Evolutionary conservation across 768 basidiomycete species (phyloP).

Genomic region (Galerina sulciceps): DNA sequence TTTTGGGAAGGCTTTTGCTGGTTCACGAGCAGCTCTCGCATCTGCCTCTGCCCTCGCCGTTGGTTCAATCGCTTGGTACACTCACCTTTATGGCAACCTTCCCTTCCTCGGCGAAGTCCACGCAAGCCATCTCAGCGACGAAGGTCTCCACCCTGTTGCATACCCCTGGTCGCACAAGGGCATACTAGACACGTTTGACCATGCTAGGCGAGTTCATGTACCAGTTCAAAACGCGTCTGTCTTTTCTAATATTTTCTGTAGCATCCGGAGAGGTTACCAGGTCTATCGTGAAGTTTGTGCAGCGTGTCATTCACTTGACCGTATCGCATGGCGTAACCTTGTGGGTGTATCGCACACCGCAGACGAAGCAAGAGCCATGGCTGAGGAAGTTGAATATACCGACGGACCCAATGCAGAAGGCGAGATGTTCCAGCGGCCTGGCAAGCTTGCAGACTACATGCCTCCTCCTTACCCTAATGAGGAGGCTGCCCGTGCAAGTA

Average conservation of each 20-base stretch:
- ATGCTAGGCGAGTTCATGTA: conserved; percentile 74
- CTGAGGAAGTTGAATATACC: conserved; percentile 95
- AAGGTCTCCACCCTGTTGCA: conserved; percentile 85
- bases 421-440: conserved; percentile 98
- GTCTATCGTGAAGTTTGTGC: conserved; percentile 99
- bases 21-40: conserved; percentile 74
- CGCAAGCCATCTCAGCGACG: conserved; percentile 91
- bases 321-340: conserved; percentile 99
- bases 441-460: conserved; percentile 98
- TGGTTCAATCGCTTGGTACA: conserved; percentile 96
- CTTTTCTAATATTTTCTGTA: conserved; percentile 32
- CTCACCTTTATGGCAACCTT: conserved; percentile 87
- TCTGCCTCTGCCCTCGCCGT: conserved; percentile 78
- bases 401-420: conserved; percentile 95
- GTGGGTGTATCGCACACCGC: conserved; percentile 97
- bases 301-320: conserved; percentile 98
- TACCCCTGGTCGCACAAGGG: conserved; percentile 96
- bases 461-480: conserved; percentile 96
- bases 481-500: conserved; percentile 93
- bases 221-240: conserved; percentile 10
- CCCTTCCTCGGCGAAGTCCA: conserved; percentile 92
- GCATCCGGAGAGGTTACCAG: conserved; percentile 94
- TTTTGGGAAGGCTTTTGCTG: conserved; percentile 56
- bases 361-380: conserved; percentile 87
- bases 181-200: conserved; percentile 89